Percentiles rank a stretch among this genome's conserved stretches.
Evolutionary conservation across 306 rosid genomes (phyloP).

Genomic region (Fagus crenata): DNA sequence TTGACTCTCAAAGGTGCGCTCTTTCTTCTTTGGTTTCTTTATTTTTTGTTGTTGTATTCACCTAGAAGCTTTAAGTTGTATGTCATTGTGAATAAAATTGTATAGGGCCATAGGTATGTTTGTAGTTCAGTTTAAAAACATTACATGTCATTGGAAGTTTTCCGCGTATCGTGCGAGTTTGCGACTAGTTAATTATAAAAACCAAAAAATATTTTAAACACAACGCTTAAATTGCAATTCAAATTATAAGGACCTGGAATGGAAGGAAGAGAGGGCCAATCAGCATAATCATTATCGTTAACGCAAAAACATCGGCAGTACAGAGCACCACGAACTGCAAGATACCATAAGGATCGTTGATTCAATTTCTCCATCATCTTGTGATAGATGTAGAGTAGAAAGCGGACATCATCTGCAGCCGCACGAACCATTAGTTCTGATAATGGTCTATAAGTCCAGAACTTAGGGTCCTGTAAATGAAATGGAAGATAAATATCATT

Average conservation of each 20-base stretch:
- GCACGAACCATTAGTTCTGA: slow-evolving; percentile 92
- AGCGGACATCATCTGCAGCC: slow-evolving; percentile 97
- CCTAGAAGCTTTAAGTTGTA: no score
- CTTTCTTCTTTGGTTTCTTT: no score
- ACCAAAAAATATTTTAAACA: slow-evolving; percentile 1
- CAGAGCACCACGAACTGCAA: slow-evolving; percentile 91
- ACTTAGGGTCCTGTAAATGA: slow-evolving; percentile 74
- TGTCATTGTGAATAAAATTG: no score
- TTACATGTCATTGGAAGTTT: no score
- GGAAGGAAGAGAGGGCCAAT: slow-evolving; percentile 87
- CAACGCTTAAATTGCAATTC: not conserved
- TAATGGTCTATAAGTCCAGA: slow-evolving; percentile 89
- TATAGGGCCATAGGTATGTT: no score
- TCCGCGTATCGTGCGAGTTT: no score
- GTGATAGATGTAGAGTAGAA: slow-evolving; percentile 83
- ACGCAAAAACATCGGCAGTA: slow-evolving; percentile 91
- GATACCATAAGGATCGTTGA: slow-evolving; percentile 77
- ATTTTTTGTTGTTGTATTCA: no score
- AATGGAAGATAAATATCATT: slow-evolving; percentile 1
- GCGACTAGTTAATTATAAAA: not conserved
- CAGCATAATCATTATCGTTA: slow-evolving; percentile 53
- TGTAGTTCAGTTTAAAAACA: no score
- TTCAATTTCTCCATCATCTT: slow-evolving; percentile 83
- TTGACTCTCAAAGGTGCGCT: no score
- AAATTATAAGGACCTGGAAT: slow-evolving; percentile 67